Base-by-base conservation (phyloP, 2,329 filamentous ascomycete species). In the Trichoderma oligosporum region DNA sequence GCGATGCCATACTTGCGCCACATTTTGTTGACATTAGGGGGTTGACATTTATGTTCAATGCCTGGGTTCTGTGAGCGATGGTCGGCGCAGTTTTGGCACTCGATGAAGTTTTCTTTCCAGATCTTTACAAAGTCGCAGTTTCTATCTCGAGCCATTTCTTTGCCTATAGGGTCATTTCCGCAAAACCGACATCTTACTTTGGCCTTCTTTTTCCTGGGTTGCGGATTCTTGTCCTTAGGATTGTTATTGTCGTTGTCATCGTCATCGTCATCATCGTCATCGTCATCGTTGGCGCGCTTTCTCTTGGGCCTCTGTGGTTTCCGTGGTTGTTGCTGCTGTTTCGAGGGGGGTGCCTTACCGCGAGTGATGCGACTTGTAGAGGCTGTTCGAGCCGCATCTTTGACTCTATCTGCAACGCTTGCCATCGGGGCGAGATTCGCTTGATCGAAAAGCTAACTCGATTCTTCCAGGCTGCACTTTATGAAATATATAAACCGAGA, bases 1-100 rank as follows among this genome's bases (percentile, higher is more conserved):
- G 29, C 2, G 24, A 42, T 25, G 4, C 63, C 61, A 36, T 66
- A 64, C 14, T 60, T 58, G 35, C 59, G 58, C 24, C 42, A 63
- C 4, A 60, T 36, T 2, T 59, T 46, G 1, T 18, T 29, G 20
- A 51, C 47, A 3, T 53, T 27, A 5, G 27, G 42, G 1, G 63
- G 38, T 12, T 51, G 25, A 58, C 65, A 67, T 5, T 7, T 39
- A 46, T 62, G 59, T 0, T 49, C 16, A 8, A 14, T 14, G 22
- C 27, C 41, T 1, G 58, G 51, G 35, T 59, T 35, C 4, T 24
- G 12, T 11, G 54, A 59, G 9, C 65, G 60, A 36, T 64, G 27
- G 52, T 68, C 61, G 39, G 66, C 61, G 47, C 66, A 68, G 60
- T 65, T 67, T 33, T 53, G 57, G 56, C 66, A 68, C 33, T 67